Conservation (phyloP, 768 basidiomycete genomes). For the Porpolomopsis calyptriformis region DNA sequence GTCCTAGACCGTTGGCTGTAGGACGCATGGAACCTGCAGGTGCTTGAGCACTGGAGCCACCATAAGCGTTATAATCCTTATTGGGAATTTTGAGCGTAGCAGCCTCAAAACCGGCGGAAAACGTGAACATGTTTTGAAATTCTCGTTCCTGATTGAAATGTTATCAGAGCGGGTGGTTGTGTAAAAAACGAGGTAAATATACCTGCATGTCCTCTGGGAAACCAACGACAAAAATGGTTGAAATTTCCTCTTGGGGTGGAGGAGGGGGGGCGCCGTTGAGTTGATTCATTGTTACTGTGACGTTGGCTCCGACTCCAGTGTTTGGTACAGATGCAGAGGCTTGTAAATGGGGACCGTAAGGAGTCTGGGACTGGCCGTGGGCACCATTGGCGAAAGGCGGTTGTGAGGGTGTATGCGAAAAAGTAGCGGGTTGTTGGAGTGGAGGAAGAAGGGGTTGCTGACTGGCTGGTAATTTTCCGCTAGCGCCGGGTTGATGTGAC, state of each 20-base stretch:
- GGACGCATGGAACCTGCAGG: constrained; percentile 18
- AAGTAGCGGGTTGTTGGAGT: constrained; percentile 22
- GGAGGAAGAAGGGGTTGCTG: neutral
- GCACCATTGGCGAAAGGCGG: constrained; percentile 19
- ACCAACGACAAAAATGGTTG: constrained; percentile 95
- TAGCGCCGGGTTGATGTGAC: constrained; percentile 4
- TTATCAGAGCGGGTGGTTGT: constrained; percentile 5
- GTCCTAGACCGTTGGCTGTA: constrained; percentile 19
- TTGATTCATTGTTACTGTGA: constrained; percentile 17
- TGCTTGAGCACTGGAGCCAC: constrained; percentile 19
- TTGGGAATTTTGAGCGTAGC: constrained; percentile 97
- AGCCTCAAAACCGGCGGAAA: constrained; percentile 90
- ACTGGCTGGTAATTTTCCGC: neutral
- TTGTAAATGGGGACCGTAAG: constrained; percentile 61
- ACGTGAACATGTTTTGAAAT: constrained; percentile 99
- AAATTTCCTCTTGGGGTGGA: constrained; percentile 71
- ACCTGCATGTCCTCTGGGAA: constrained; percentile 99
- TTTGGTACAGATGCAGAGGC: constrained; percentile 15
- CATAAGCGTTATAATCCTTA: constrained; percentile 76
- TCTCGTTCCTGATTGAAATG: constrained; percentile 72
- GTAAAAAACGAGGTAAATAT: constrained; percentile 21
- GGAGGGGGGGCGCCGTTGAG: constrained; percentile 18
- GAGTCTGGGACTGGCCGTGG: constrained; percentile 61
- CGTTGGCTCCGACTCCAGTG: constrained; percentile 18
- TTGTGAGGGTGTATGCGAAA: constrained; percentile 12